These are phyloP conservation scores for Claviceps humidiphila DNA, from an alignment of 2,329 filamentous ascomycete genomes.

Conservation along the genomic window DNA sequence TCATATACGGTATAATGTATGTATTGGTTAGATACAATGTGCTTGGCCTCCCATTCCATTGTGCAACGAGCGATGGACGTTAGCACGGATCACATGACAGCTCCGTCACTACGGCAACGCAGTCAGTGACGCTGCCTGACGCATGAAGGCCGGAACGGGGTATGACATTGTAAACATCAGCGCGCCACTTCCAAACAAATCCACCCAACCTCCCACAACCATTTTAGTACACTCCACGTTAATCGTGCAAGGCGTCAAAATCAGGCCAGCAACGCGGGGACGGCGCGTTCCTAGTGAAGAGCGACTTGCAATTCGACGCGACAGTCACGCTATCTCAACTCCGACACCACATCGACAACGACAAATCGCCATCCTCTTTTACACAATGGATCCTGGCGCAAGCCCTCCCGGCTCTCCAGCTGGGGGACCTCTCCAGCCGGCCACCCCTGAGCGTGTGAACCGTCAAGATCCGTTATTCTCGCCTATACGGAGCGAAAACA, in stretches of 20 bases:
- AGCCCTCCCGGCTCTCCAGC: conserved; percentile 39
- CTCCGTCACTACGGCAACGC: conserved; percentile 6
- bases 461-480: conserved; percentile 24
- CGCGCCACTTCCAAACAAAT: background rate
- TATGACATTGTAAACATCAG: conserved; percentile 8
- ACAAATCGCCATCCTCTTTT: background rate
- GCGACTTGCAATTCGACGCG: background rate
- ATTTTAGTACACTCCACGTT: background rate
- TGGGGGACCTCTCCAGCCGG: conserved; percentile 43
- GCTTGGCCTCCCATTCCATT: background rate
- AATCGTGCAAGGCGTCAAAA: background rate
- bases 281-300: background rate
- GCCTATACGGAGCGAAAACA: conserved; percentile 24
- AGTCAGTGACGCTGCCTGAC: no score
- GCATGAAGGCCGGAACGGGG: background rate
- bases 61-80: background rate
- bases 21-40: no score
- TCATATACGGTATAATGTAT: no score
- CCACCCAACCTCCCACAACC: background rate
- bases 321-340: background rate
- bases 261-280: background rate
- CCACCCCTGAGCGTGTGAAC: conserved; percentile 53
- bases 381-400: conserved; percentile 30
- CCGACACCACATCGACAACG: conserved; percentile 1
- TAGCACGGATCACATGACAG: conserved; percentile 11